Base-by-base conservation (phyloP, 2,329 filamentous ascomycete species). In the Alternaria sp. region DNA sequence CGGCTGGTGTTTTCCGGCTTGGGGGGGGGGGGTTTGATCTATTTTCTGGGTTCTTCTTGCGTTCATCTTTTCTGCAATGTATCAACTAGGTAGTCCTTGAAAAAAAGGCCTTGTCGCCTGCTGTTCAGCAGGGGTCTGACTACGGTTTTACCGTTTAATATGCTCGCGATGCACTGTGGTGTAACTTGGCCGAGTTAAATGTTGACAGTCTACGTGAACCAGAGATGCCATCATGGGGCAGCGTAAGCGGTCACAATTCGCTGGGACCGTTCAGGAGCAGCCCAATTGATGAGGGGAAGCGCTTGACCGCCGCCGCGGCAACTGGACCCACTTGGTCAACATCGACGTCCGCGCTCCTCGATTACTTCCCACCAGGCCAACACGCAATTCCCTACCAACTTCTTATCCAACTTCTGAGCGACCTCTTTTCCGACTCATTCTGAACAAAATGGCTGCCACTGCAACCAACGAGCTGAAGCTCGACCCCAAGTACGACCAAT, bases 401-500 rank as follows among this genome's bases (percentile, higher is more conserved):
- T 51, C n/a, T 33, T 42, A 33, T 33, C 1, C 17, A 54, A 34
- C 42, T 34, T 33, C 21, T 14, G 54, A 54, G 26, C 42, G 10
- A 37, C 51, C 34, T 49, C 58, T 63, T 54, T 57, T 50, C 54
- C 39, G 46, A 17, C 53, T 28, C 40, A 51, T 41, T 39, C 42
- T 51, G 29, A 34, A 54, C 39, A 74, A 40, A 51, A 78, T 78
- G 76, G 72, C 74, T 51, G 65, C 71, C 63, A 48, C 62, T 51
- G 52, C 51, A 9, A 55, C 67, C 36, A 62, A 55, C 58, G 70
- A 68, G 77, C 64, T 84, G 68, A 78, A 82, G 68, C 80, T 92
- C 72, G 89, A 96, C 80, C 85, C 91, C 78, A 97, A 97, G 82
- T 96, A 98, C 84, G 95, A 98, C 82, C 79, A 96, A 83, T 98